Evolutionary conservation across 257 asterid genomes (phyloP).

Genomic region (Coffea eugenioides): DNA sequence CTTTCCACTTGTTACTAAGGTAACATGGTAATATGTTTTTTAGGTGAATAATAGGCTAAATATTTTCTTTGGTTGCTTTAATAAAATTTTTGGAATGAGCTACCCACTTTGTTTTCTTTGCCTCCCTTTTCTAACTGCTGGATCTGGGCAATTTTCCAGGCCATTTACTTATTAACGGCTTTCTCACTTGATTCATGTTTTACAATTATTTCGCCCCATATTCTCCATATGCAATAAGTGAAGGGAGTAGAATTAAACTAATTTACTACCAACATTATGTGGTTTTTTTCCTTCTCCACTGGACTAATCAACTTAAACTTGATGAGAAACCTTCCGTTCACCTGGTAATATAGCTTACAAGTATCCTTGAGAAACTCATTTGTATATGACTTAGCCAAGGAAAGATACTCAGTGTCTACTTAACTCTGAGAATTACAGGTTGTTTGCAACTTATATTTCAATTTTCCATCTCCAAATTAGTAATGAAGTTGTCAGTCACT

Average conservation of each 20-base stretch:
- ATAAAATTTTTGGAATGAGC: background rate
- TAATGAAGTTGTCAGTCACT: background rate
- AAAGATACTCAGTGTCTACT: background rate
- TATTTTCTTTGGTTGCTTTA: background rate
- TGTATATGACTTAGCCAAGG: too few species aligned
- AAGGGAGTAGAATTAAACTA: background rate
- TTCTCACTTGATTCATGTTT: too few species aligned
- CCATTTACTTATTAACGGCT: too few species aligned
- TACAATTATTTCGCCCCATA: background rate
- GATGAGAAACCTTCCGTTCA: background rate
- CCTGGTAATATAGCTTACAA: background rate
- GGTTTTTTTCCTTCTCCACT: background rate
- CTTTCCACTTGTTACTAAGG: too few species aligned
- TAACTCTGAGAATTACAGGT: background rate
- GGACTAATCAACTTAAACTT: background rate
- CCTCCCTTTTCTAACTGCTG: background rate
- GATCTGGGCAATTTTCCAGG: background rate
- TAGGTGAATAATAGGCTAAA: background rate
- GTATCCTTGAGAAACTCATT: background rate
- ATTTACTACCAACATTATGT: background rate
- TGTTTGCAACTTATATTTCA: too few species aligned
- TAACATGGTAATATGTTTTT: too few species aligned
- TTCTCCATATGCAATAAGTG: background rate
- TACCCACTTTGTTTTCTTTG: background rate
- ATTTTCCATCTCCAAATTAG: background rate